These are phyloP conservation scores for Candida xiaguanensis DNA, from an alignment of 805 yeast species.

Conservation along the genomic window DNA sequence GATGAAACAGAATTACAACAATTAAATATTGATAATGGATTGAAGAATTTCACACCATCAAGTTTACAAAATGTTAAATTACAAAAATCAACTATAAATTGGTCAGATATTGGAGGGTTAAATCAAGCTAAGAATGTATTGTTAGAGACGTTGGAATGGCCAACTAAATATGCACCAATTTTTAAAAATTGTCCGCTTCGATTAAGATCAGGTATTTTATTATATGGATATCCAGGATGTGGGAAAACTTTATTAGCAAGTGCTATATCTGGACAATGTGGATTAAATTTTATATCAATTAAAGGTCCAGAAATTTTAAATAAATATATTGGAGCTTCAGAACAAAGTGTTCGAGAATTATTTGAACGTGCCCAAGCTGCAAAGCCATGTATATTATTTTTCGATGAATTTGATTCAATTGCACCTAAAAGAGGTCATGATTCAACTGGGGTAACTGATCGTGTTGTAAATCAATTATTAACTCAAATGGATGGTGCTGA, in stretches of 20 bases:
- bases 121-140: slow-evolving; percentile 68
- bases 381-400: slow-evolving; percentile 86
- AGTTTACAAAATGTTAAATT: slow-evolving; percentile 82
- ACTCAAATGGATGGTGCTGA: slow-evolving; percentile 99
- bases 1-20: slow-evolving; percentile 18
- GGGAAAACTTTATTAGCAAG: slow-evolving; percentile 92
- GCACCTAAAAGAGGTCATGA: slow-evolving; percentile 99
- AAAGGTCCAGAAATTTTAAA: slow-evolving; percentile 95
- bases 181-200: slow-evolving; percentile 84
- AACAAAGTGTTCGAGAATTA: slow-evolving; percentile 87
- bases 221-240: slow-evolving; percentile 97
- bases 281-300: slow-evolving; percentile 85
- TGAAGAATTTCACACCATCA: slow-evolving; percentile 73
- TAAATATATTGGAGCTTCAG: slow-evolving; percentile 96
- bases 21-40: slow-evolving; percentile 49
- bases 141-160: slow-evolving; percentile 94
- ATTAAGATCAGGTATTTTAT: slow-evolving; percentile 80
- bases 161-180: slow-evolving; percentile 93
- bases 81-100: slow-evolving; percentile 67
- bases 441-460: slow-evolving; percentile 95
- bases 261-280: slow-evolving; percentile 92
- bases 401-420: slow-evolving; percentile 94
- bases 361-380: slow-evolving; percentile 95
- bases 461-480: slow-evolving; percentile 94
- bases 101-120: slow-evolving; percentile 92